Conservation (phyloP, 78 protist species). For the Creolimax fragrantissima region DNA sequence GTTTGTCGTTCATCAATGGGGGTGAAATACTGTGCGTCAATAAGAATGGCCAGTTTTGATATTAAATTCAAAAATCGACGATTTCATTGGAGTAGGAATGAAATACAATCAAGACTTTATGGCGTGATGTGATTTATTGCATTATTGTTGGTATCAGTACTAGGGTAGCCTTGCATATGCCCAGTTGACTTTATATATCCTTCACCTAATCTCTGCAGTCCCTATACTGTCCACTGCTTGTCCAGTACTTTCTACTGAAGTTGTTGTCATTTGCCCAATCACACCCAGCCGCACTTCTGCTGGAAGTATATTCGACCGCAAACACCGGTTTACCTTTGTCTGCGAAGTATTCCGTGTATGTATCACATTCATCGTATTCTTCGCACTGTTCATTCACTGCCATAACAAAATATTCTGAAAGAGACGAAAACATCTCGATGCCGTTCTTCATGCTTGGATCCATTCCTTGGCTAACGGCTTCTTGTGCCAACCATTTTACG, state of each 20-base stretch:
- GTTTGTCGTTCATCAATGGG: no score
- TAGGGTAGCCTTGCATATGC: no score
- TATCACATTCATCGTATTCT: not conserved
- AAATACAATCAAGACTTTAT: no score
- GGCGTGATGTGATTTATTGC: no score
- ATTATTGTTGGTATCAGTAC: no score
- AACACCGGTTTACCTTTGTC: not conserved
- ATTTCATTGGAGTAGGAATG: no score
- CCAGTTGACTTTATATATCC: no score
- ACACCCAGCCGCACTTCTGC: not conserved
- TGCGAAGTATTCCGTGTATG: not conserved
- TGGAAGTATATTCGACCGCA: not conserved
- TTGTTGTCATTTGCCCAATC: not conserved
- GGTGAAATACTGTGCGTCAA: no score
- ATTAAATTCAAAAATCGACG: no score
- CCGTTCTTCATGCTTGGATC: not conserved
- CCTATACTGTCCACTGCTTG: not conserved
- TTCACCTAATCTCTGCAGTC: no score
- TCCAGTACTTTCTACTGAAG: not conserved
- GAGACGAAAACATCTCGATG: not conserved
- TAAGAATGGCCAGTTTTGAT: no score
- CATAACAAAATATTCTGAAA: not conserved
- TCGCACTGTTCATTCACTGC: not conserved
- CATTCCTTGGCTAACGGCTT: not conserved
- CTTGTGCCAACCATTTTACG: not conserved